Evolutionary conservation across 2,329 filamentous ascomycete genomes (phyloP).

Genomic region (Alternaria longipes): DNA sequence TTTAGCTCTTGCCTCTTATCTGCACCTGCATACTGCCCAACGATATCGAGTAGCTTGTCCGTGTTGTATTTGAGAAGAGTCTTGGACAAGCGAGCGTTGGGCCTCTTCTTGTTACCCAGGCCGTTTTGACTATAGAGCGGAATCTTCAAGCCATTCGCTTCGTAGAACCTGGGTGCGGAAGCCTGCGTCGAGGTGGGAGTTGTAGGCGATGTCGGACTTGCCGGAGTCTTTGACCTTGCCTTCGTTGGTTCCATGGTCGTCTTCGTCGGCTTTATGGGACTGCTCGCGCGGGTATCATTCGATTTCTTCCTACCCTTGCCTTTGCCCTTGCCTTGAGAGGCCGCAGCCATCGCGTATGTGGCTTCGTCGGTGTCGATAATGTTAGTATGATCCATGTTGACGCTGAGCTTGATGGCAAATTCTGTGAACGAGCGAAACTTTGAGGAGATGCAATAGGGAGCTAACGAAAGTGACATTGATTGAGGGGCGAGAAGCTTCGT

Average conservation of each 20-base stretch:
- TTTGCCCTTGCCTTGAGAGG: slow-evolving; percentile 7
- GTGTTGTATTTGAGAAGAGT: slow-evolving; percentile 13
- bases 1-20: slow-evolving; percentile 21
- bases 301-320: neutral
- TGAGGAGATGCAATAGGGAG: neutral
- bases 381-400: slow-evolving; percentile 6
- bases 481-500: neutral
- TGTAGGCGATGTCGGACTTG: neutral
- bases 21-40: slow-evolving; percentile 23
- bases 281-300: neutral
- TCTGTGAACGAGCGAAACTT: neutral
- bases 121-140: slow-evolving; percentile 18
- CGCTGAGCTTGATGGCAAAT: neutral
- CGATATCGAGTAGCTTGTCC: slow-evolving; percentile 18
- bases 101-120: slow-evolving; percentile 9
- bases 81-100: slow-evolving; percentile 19
- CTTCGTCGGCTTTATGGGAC: neutral
- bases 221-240: neutral
- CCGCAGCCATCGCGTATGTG: neutral
- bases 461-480: neutral
- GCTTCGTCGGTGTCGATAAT: slow-evolving; percentile 12
- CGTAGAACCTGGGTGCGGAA: slow-evolving; percentile 11
- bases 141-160: slow-evolving; percentile 22
- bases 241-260: neutral
- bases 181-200: neutral